Evolutionary conservation across 2,329 filamentous ascomycete species (phyloP).

Genomic region (Ophiocordyceps camponoti-saundersi): DNA sequence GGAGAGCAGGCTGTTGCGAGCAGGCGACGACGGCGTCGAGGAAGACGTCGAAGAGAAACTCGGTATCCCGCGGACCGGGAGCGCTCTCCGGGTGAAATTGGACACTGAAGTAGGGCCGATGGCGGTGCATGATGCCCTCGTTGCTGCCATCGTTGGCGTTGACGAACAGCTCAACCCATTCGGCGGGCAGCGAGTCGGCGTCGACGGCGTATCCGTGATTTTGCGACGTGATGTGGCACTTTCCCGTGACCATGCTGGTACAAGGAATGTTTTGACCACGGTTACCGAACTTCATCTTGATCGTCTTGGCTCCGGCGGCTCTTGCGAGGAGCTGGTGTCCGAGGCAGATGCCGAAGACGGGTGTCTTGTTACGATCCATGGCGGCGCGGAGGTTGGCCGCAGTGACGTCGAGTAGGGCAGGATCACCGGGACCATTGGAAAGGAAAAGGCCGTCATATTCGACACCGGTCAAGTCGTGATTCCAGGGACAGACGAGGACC

Average conservation of each 20-base stretch:
- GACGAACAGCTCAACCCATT: constrained; percentile 89
- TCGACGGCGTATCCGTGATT: constrained; percentile 97
- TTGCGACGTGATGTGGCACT: constrained; percentile 97
- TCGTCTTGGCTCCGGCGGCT: constrained; percentile 68
- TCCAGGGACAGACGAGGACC: constrained; percentile 87
- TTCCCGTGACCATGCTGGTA: constrained; percentile 86
- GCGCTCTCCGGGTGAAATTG: constrained; percentile 98
- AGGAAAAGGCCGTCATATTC: constrained; percentile 95
- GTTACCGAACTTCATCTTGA: constrained; percentile 99
- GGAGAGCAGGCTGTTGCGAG: constrained; percentile 45
- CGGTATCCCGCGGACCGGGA: constrained; percentile 85
- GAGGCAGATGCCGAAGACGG: constrained; percentile 91
- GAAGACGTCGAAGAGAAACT: constrained; percentile 95
- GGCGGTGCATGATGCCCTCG: constrained; percentile 82
- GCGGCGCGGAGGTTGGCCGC: constrained; percentile 63
- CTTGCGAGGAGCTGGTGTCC: constrained; percentile 86
- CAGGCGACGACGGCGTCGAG: constrained; percentile 67
- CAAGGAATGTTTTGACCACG: constrained; percentile 97
- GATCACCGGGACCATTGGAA: constrained; percentile 94
- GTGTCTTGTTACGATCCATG: constrained; percentile 62
- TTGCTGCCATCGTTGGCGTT: constrained; percentile 98
- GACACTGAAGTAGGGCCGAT: constrained; percentile 92
- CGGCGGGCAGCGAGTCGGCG: constrained; percentile 51
- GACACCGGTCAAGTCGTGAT: constrained; percentile 77
- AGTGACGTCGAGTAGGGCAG: constrained; percentile 65